Evolutionary conservation across 345 rosid species (phyloP), one percentile per base, ranked within the genome.

Genomic region (Capsella bursapastoris): DNA sequence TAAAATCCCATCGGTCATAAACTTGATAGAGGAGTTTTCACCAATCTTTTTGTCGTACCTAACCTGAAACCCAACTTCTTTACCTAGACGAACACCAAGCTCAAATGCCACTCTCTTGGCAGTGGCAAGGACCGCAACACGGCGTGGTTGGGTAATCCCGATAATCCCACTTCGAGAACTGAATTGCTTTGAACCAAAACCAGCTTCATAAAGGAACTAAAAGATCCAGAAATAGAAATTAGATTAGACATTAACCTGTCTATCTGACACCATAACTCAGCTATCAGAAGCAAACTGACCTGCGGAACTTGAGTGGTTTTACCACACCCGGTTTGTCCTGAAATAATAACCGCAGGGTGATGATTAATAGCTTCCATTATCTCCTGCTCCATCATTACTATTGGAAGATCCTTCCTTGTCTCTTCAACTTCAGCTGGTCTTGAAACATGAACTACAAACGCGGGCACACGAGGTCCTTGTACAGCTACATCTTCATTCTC

Each of bases 301-400:
- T 90, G 98, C 55, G 97, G 98, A 75, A 93, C 94, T 80, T 93
- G 98, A 51, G 96, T 93, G 51, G 98, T 93, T 85, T 93, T 93
- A 74, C 98, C 98, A 82, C 97, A 89, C 38, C 97, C 97, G 25
- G 97, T 94, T 83, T 94, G 93, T 77, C 98, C 95, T 43, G 93
- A 88, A 66, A 94, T 83, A 68, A 91, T 88, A 65, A 90, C 80
- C 1, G 82, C 56, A 2, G 87, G 66, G 44, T 91, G 84, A 49
- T 86, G 81, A 75, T 91, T 88, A 62, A 91, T 84, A 57, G 95
- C 94, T 83, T 91, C 96, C 98, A 94, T 91, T 57, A 91, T 90
- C 82, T 94, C 98, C 75, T 91, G 98, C 83, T 94, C 98, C 98
- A 94, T 91, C 96, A 89, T 91, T 70, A 94, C 87, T 48, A 94